Percentiles rank a stretch among this genome's conserved stretches.
These are phyloP conservation scores for Solidago caesia DNA, from an alignment of 129 eudicot species.

Conservation along the genomic window DNA sequence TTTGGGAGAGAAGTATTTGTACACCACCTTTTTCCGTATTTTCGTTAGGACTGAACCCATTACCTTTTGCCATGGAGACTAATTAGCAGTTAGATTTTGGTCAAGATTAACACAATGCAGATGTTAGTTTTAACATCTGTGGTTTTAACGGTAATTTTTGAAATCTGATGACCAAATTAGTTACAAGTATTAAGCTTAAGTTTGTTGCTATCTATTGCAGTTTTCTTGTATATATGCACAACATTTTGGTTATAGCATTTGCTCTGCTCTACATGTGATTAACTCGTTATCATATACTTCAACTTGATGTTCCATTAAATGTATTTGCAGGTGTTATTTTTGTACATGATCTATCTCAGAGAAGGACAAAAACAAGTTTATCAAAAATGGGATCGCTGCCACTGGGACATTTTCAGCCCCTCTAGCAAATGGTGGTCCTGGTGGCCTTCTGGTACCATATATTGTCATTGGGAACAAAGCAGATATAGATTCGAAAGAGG, in stretches of 20 bases:
- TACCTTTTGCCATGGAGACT: too few species aligned
- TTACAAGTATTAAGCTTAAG: background rate
- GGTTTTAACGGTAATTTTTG: background rate
- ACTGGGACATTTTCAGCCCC: slow-evolving; percentile 29
- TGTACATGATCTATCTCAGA: slow-evolving; percentile 28
- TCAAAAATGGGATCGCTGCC: slow-evolving; percentile 23
- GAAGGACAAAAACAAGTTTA: slow-evolving; percentile 23
- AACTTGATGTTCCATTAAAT: background rate
- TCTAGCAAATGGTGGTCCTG: slow-evolving; percentile 26
- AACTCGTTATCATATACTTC: background rate
- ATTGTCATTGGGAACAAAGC: slow-evolving; percentile 28
- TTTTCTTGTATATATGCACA: background rate
- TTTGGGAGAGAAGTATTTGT: background rate
- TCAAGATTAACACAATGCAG: too few species aligned
- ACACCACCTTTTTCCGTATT: too few species aligned
- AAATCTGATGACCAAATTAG: background rate
- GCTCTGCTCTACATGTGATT: background rate
- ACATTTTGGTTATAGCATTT: background rate
- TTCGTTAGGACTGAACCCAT: too few species aligned
- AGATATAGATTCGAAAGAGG: slow-evolving; percentile 28
- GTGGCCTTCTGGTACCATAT: slow-evolving; percentile 29
- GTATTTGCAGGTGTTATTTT: slow-evolving; percentile 21
- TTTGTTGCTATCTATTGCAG: background rate
- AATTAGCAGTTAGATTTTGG: too few species aligned
- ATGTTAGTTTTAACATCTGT: too few species aligned